Percentiles rank a stretch among this genome's conserved stretches.
phyloP scores from a whole-genome alignment of 2,329 filamentous ascomycete genomes.

The Aschersonia sp. region DNA sequence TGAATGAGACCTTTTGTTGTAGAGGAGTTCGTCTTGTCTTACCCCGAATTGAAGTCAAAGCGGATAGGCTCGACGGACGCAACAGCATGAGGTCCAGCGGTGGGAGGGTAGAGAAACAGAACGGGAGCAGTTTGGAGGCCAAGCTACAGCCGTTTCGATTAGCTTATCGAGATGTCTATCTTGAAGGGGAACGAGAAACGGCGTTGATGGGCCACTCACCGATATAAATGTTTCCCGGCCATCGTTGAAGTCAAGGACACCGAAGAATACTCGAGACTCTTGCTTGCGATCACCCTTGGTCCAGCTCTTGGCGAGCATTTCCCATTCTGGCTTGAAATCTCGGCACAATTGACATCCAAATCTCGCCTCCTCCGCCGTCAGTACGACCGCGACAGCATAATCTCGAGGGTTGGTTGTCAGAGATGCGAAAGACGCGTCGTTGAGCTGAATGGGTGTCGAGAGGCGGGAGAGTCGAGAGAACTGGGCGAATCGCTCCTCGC shows the following conservation, averaged over 20 bases:
- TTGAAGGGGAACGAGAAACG: no score
- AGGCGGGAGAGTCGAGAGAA: conserved; percentile 55
- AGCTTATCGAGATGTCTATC: background rate
- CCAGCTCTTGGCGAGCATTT: conserved; percentile 77
- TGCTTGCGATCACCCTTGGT: conserved; percentile 65
- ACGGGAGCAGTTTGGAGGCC: conserved; percentile 90
- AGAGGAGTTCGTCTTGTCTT: conserved; percentile 14
- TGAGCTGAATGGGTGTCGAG: conserved; percentile 59
- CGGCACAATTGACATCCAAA: conserved; percentile 79
- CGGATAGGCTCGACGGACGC: conserved; percentile 53
- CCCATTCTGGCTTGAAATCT: conserved; percentile 92
- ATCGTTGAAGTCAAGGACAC: conserved; percentile 74
- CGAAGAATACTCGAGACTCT: conserved; percentile 62
- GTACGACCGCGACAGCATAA: conserved; percentile 66
- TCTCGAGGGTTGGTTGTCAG: conserved; percentile 68
- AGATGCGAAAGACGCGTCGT: conserved; percentile 60
- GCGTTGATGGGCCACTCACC: conserved; percentile 32
- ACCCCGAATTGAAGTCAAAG: conserved; percentile 79
- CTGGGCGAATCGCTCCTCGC: conserved; percentile 51
- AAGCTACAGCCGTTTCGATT: conserved; percentile 38
- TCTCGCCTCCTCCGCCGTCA: conserved; percentile 73
- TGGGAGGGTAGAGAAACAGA: conserved; percentile 76
- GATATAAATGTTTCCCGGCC: conserved; percentile 78
- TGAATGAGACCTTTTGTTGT: background rate
- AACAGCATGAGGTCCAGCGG: conserved; percentile 64